Conservation (phyloP, 2,329 filamentous ascomycete species). For the Ophiostoma himal-ulmi region DNA sequence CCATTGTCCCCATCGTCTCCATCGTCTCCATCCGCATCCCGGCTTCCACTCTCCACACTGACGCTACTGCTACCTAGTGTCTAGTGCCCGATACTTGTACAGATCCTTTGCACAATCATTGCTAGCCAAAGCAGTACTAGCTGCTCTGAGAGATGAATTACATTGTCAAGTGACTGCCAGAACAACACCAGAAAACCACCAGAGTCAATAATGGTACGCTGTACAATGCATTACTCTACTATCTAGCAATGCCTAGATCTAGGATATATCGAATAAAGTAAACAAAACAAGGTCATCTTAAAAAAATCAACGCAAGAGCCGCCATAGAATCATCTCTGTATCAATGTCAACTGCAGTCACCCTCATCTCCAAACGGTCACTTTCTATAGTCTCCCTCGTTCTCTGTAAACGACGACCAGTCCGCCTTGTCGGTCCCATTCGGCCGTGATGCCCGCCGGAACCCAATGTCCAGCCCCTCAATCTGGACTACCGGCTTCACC, state of each 20-base stretch:
- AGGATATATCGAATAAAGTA: background rate
- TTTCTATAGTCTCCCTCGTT: conserved; percentile 19
- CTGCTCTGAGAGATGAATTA: background rate
- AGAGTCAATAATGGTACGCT: no score
- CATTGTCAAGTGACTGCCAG: no score
- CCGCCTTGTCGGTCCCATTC: conserved; percentile 49
- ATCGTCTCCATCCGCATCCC: no score
- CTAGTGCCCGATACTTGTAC: no score
- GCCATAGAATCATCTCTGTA: background rate
- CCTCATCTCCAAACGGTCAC: background rate
- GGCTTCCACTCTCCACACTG: no score
- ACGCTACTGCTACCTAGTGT: no score
- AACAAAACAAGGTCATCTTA: background rate
- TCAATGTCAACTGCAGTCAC: background rate
- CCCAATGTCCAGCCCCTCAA: conserved; percentile 42
- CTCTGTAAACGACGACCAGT: conserved; percentile 40
- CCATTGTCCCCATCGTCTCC: no score
- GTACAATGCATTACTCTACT: background rate
- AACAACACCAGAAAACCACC: no score
- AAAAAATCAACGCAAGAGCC: background rate
- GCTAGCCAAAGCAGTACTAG: background rate
- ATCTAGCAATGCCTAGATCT: background rate
- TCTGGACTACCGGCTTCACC: conserved; percentile 36
- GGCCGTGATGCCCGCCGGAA: conserved; percentile 41
- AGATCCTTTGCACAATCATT: background rate